phyloP scores from a whole-genome alignment of 306 rosid species.

The cucumber (Cucumis sativus) region Cucumber_9930_V3 NC_026655.2:28090501-28091000 shows the following conservation, averaged over 20 bases:
- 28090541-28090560: slow-evolving; percentile 26
- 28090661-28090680: slow-evolving; percentile 4
- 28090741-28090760: slow-evolving; percentile 10
- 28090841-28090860: slow-evolving; percentile 8
- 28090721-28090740: slow-evolving; percentile 23
- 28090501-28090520: slow-evolving; percentile 15
- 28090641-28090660: slow-evolving; percentile 12
- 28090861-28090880: slow-evolving; percentile 11
- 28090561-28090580: slow-evolving; percentile 27
- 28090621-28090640: slow-evolving; percentile 16
- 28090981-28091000: slow-evolving; percentile 21
- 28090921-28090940: slow-evolving; percentile 18
- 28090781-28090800: slow-evolving; percentile 11
- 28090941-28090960: slow-evolving; percentile 30
- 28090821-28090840: background rate
- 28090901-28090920: slow-evolving; percentile 26
- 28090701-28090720: slow-evolving; percentile 25
- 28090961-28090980: slow-evolving; percentile 38
- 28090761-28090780: background rate
- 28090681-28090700: slow-evolving; percentile 7
- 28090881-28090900: slow-evolving; percentile 26
- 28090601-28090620: slow-evolving; percentile 17
- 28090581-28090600: slow-evolving; percentile 26
- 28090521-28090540: slow-evolving; percentile 11
- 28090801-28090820: slow-evolving; percentile 11